Evolutionary conservation across 495 filamentous ascomycete species (phyloP), one percentile per base, ranked within the genome.

Genomic region (Penicillium macrosclerotiorum): DNA sequence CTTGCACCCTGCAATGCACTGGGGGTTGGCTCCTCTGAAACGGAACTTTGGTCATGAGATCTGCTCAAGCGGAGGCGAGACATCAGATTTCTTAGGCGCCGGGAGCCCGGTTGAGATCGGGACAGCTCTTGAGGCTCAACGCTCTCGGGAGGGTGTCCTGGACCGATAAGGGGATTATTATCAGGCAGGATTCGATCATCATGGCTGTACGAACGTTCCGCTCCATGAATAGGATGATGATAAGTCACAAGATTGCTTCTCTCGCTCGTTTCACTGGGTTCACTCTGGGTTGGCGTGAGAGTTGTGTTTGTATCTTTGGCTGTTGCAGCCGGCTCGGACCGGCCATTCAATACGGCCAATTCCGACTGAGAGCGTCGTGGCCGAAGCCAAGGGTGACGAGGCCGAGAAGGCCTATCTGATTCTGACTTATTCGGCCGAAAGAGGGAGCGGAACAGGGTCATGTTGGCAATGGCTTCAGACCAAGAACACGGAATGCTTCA

Each of bases 371-470:
- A 48, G 18, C 45, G 49, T 25, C 41, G 37, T 2, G 34, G 19
- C 11, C 44, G 39, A 35, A 24, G 22, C 48, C 48, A 52, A 24
- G 49, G 19, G 13, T 18, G 45, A 18, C 44, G 50, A 26, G 45
- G 8, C 27, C 45, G 41, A 37, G 46, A 23, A 1, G 45, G 42
- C 5, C 43, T 8, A 5, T 46, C 18, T 9, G 39, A 13, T 0
- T 38, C 34, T 0, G 36, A 29, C 29, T 39, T 55, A 13, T 47
- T 27, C 9, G 37, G 18, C 8, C 46, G 30, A 25, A 62, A 59
- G 1, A 63, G 33, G 18, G 30, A 9, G 34, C 12, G 48, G 38
- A 63, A 37, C 9, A 45, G 39, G 16, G 45, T 23, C 59, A 62
- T 62, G 31, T 5, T 30, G 14, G 37, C 5, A 9, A 37, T 34